Percentiles rank a stretch among this genome's conserved stretches.
Conservation (phyloP, 2,329 filamentous ascomycete genomes). For the Fusarium camptoceras region DNA sequence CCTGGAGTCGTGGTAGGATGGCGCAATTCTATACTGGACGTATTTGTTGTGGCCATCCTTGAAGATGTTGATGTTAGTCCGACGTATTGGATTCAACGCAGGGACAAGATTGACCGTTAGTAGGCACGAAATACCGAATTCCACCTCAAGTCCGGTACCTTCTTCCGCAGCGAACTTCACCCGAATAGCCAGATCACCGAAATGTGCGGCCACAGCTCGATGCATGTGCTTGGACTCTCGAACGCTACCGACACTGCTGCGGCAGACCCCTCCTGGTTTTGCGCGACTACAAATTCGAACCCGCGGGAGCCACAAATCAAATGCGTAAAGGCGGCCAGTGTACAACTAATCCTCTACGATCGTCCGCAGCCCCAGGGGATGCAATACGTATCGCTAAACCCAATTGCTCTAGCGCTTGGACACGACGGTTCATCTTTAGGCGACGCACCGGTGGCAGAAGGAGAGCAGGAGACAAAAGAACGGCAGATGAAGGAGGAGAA, state of each 20-base stretch:
- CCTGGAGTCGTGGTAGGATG: constrained; percentile 94
- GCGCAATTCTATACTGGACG: constrained; percentile 90
- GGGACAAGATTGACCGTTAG: constrained; percentile 42
- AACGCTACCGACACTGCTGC: constrained; percentile 69
- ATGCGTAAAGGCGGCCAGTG: constrained; percentile 76
- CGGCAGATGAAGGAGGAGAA: constrained; percentile 68
- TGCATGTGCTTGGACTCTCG: constrained; percentile 87
- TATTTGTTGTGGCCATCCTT: constrained; percentile 89
- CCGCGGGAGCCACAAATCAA: constrained; percentile 75
- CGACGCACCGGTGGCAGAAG: constrained; percentile 65
- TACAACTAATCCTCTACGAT: constrained; percentile 91
- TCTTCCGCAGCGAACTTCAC: constrained; percentile 86
- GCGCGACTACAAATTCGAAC: constrained; percentile 66
- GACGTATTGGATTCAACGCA: too few species aligned
- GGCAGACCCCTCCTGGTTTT: constrained; percentile 76
- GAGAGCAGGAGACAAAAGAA: constrained; percentile 77
- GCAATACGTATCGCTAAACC: constrained; percentile 94
- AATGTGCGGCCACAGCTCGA: constrained; percentile 82
- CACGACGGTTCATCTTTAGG: constrained; percentile 69
- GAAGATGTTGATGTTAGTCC: constrained; percentile 86
- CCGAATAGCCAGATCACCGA: constrained; percentile 83
- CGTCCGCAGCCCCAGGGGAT: constrained; percentile 86
- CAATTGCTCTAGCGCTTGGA: constrained; percentile 86
- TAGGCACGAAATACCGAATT: constrained; percentile 85
- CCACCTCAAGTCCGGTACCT: constrained; percentile 83